These are phyloP conservation scores for Hypoxylon sp. DNA, from an alignment of 2,329 filamentous ascomycete genomes.

Conservation along the genomic window DNA sequence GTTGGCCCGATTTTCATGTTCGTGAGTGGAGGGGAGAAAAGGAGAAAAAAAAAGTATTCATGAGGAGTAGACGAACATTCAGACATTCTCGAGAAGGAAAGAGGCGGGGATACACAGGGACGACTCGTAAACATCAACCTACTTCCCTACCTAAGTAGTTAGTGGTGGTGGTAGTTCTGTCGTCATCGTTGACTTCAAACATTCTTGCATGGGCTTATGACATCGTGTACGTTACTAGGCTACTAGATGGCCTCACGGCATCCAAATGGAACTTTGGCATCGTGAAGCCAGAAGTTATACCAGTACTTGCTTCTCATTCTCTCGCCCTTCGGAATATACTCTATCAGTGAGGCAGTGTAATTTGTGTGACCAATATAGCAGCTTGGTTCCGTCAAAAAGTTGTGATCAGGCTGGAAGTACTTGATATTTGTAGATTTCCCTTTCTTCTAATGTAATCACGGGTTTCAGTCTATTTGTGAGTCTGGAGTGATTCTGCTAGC, in stretches of 20 bases:
- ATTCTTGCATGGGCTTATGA: constrained; percentile 29
- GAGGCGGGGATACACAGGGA: constrained; percentile 10
- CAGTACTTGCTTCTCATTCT: not conserved
- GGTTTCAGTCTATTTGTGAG: no score
- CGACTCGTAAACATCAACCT: not conserved
- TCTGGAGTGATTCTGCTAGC: no score
- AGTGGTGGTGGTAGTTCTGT: not conserved
- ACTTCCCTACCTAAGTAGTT: not conserved
- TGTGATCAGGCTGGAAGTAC: no score
- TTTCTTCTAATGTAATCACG: no score
- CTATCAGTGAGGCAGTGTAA: no score
- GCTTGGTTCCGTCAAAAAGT: no score
- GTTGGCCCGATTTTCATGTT: constrained; percentile 22
- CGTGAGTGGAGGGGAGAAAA: not conserved
- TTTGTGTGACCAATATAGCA: no score
- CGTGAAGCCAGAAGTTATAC: not conserved
- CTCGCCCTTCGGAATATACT: not conserved
- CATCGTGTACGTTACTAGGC: constrained; percentile 22
- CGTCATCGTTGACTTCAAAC: not conserved
- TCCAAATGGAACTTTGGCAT: constrained; percentile 19
- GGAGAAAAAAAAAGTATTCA: not conserved
- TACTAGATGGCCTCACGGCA: constrained; percentile 24
- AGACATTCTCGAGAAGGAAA: constrained; percentile 2
- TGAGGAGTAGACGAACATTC: constrained; percentile 25
- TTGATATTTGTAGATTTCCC: no score